A percentile compares a stretch with the other conserved stretches of the same genome.
Evolutionary conservation across 306 rosid genomes (phyloP).

Genomic region (Cicer bijugum): DNA sequence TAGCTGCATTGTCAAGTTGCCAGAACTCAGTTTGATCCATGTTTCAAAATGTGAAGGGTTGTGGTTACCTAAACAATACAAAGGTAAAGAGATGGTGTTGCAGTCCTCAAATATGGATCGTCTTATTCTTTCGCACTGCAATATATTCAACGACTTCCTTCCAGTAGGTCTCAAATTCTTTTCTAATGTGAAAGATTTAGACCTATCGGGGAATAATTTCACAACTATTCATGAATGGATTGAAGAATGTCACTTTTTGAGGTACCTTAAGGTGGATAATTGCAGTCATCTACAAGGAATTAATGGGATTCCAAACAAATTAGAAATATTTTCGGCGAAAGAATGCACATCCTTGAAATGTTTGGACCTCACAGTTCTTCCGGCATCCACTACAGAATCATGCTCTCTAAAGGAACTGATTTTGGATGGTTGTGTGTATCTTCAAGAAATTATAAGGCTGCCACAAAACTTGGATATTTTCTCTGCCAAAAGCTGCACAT

Average conservation of each 20-base stretch:
- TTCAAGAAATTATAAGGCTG: not conserved
- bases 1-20: slow-evolving; percentile 2
- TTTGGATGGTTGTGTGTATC: not conserved
- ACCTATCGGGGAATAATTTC: slow-evolving; percentile 27
- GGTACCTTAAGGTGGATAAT: not conserved
- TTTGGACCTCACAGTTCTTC: not conserved
- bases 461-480: not conserved
- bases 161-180: not conserved
- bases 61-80: not conserved
- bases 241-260: not conserved
- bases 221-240: not conserved
- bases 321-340: not conserved
- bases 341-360: not conserved
- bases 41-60: not conserved
- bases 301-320: not conserved
- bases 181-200: slow-evolving; percentile 8
- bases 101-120: not conserved
- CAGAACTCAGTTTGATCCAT: not conserved
- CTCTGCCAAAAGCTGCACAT: not conserved
- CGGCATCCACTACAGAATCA: not conserved
- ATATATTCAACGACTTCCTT: not conserved
- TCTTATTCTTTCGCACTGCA: not conserved
- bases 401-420: not conserved
- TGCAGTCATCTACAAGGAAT: not conserved
- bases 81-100: not conserved